These are phyloP conservation scores for Spathaspora girioi DNA, from an alignment of 805 yeast species.

Conservation along the genomic window DNA sequence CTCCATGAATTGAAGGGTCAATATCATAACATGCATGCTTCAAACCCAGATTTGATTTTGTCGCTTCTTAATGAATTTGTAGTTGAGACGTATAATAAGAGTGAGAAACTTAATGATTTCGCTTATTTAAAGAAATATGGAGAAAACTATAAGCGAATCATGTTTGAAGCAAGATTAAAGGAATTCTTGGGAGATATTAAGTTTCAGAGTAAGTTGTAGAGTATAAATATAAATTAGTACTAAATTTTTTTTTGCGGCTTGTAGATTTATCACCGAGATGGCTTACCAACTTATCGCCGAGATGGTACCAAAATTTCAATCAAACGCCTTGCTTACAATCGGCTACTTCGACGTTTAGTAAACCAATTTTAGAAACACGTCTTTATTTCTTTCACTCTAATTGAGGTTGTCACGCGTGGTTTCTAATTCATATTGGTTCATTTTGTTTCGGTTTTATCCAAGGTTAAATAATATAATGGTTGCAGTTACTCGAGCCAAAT, in stretches of 20 bases:
- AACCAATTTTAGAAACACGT: not conserved
- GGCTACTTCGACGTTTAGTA: too few species aligned
- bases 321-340: too few species aligned
- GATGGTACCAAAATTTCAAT: too few species aligned
- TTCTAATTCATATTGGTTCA: not conserved
- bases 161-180: slow-evolving; percentile 3
- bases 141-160: slow-evolving; percentile 5
- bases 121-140: slow-evolving; percentile 7
- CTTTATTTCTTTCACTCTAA: not conserved
- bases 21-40: slow-evolving; percentile 14
- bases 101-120: slow-evolving; percentile 4
- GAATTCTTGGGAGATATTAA: slow-evolving; percentile 2
- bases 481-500: slow-evolving; percentile 6
- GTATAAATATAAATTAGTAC: not conserved
- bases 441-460: not conserved
- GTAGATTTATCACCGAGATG: not conserved
- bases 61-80: slow-evolving; percentile 4
- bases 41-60: slow-evolving; percentile 12
- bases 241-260: not conserved
- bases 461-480: slow-evolving; percentile 2
- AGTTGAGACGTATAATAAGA: slow-evolving; percentile 1
- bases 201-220: slow-evolving; percentile 5
- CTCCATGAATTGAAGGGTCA: slow-evolving; percentile 5
- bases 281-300: not conserved
- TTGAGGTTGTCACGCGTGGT: not conserved